Conservation (phyloP, 306 rosid genomes). For the Chamaecrista fasciculata region DNA sequence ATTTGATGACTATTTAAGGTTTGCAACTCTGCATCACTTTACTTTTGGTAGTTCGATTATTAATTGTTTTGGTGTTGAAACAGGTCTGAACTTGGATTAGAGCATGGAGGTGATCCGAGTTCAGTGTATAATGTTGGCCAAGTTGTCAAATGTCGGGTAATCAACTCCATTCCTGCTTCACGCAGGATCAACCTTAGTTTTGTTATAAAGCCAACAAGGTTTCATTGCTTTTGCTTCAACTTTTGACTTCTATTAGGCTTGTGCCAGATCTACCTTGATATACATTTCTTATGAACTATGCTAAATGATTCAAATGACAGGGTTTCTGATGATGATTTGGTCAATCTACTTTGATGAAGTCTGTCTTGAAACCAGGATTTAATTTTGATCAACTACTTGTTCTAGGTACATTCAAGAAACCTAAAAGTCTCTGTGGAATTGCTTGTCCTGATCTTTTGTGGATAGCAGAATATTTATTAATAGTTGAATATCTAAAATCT, state of each 20-base stretch:
- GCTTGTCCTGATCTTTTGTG: not conserved
- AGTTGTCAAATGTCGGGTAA: conserved; percentile 85
- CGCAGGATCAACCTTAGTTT: conserved; percentile 89
- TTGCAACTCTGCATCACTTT: not conserved
- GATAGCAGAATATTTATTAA: not conserved
- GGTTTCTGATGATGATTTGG: conserved; percentile 66
- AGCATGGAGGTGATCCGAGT: conserved; percentile 74
- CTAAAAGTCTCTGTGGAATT: not conserved
- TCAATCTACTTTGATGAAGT: conserved; percentile 65
- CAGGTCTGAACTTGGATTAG: conserved; percentile 92
- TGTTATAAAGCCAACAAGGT: conserved; percentile 80
- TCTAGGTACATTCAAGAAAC: conserved; percentile 51
- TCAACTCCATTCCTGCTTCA: conserved; percentile 58
- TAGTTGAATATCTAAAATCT: not conserved
- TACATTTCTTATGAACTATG: conserved; percentile 2
- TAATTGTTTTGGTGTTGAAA: conserved; percentile 32
- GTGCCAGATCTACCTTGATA: not conserved
- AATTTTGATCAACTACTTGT: conserved; percentile 78
- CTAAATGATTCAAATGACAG: conserved; percentile 50
- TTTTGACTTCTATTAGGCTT: not conserved
- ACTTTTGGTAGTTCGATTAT: not conserved
- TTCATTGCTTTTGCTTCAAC: conserved; percentile 14
- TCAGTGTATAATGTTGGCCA: conserved; percentile 76
- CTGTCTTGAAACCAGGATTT: conserved; percentile 82
- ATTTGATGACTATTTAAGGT: conserved; percentile 1